Percentiles rank a stretch among this genome's conserved stretches.
These are phyloP conservation scores for Hysterangium stoloniferum DNA, from an alignment of 768 basidiomycete genomes.

Conservation along the genomic window DNA sequence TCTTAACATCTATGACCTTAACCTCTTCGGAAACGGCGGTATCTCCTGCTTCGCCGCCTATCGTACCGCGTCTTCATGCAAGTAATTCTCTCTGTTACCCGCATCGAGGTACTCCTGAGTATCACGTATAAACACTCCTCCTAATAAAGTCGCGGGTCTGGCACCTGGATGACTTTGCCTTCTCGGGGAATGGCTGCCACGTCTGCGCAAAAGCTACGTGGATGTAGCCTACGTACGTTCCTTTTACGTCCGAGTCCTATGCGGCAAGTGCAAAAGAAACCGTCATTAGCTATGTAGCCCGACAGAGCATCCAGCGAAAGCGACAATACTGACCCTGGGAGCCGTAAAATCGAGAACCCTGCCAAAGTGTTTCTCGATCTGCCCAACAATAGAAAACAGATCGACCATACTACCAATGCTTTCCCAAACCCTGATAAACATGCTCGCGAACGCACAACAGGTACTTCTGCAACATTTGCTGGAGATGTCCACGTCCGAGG, in stretches of 20 bases:
- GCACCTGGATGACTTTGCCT: conserved; percentile 27
- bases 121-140: conserved; percentile 29
- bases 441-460: too few relatives aligned
- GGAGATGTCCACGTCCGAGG: too few relatives aligned
- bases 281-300: not conserved
- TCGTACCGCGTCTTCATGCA: not conserved
- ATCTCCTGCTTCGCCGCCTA: not conserved
- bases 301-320: not conserved
- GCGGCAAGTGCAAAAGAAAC: not conserved
- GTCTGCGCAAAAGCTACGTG: conserved; percentile 40
- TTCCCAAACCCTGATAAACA: conserved; percentile 34
- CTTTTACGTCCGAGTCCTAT: conserved; percentile 40
- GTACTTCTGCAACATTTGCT: too few relatives aligned
- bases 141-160: conserved; percentile 22
- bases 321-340: conserved; percentile 1
- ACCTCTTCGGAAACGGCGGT: not conserved
- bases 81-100: not conserved
- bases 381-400: conserved; percentile 43
- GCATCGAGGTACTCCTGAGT: conserved; percentile 22
- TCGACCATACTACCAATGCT: conserved; percentile 40
- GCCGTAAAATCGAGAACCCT: conserved; percentile 7
- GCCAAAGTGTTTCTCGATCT: conserved; percentile 35
- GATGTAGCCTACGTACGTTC: conserved; percentile 35
- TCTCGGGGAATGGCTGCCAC: conserved; percentile 26
- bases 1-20: conserved; percentile 7